A percentile compares a stretch with the other conserved stretches of the same genome.
Conservation (phyloP, 495 filamentous ascomycete genomes). For the Penicillium chermesinum region DNA sequence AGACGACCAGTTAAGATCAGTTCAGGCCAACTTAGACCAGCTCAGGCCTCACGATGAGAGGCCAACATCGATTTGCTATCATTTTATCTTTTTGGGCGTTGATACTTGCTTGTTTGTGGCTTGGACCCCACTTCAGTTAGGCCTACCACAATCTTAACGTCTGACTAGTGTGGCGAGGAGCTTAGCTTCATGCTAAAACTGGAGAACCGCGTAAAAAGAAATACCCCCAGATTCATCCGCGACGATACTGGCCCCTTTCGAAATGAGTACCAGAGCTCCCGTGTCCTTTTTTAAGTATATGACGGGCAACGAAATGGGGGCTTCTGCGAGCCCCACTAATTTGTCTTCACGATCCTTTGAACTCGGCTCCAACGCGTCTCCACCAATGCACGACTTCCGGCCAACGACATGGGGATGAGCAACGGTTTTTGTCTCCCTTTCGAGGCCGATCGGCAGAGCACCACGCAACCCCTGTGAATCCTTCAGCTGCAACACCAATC, state of each 20-base stretch:
- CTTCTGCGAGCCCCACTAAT: neutral
- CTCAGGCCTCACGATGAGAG: no score
- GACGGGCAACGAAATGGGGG: neutral
- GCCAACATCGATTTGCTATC: no score
- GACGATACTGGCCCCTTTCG: no score
- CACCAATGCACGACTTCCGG: neutral
- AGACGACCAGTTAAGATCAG: neutral
- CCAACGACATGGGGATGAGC: neutral
- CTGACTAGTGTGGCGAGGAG: no score
- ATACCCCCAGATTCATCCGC: no score
- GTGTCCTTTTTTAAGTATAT: neutral
- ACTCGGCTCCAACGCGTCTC: neutral
- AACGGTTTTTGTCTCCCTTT: neutral
- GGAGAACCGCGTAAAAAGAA: no score
- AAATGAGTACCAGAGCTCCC: no score
- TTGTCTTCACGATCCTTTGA: neutral
- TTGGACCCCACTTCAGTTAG: neutral
- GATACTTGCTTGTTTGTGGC: neutral
- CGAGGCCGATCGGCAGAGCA: neutral
- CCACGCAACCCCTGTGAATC: neutral
- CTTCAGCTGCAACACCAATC: neutral
- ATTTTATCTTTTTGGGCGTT: no score
- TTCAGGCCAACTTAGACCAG: no score
- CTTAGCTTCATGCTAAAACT: no score
- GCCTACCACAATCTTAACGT: neutral